Conservation (phyloP, 202 grass and related monocot species). For the Panicum hallii region DNA sequence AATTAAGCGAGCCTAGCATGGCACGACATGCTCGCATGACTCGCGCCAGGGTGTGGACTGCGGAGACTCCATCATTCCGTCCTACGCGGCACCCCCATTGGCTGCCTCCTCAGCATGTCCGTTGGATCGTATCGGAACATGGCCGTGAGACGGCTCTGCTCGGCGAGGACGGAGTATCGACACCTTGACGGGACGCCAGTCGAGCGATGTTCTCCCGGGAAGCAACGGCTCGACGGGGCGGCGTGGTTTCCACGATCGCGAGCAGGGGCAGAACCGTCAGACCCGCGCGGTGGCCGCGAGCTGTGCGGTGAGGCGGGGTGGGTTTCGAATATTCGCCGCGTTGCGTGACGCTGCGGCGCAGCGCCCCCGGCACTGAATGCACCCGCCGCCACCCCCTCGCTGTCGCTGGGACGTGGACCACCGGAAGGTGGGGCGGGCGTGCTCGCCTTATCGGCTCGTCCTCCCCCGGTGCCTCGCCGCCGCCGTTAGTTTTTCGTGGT, state of each 20-base stretch:
- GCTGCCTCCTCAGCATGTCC: neutral
- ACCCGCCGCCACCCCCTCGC: neutral
- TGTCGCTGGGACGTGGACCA: constrained; percentile 44
- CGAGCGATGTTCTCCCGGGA: neutral
- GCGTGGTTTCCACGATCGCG: neutral
- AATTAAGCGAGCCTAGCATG: neutral
- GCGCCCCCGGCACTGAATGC: neutral
- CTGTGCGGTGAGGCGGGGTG: neutral
- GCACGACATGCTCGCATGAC: constrained; percentile 7
- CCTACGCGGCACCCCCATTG: neutral
- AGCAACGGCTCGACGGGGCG: neutral
- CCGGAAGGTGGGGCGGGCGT: neutral
- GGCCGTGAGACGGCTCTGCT: neutral
- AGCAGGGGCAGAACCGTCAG: constrained; percentile 32
- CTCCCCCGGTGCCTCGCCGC: neutral
- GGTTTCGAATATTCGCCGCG: constrained; percentile 51
- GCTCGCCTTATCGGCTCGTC: constrained; percentile 4
- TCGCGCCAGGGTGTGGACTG: constrained; percentile 8
- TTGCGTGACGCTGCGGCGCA: constrained; percentile 6
- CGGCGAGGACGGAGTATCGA: neutral
- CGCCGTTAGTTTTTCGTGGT: constrained; percentile 26
- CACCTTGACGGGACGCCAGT: neutral
- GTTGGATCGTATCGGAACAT: neutral
- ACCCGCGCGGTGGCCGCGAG: neutral
- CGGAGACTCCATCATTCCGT: neutral